Base-by-base conservation (phyloP, 139 green algal species). In the Ostreobium quekettii region DNA sequence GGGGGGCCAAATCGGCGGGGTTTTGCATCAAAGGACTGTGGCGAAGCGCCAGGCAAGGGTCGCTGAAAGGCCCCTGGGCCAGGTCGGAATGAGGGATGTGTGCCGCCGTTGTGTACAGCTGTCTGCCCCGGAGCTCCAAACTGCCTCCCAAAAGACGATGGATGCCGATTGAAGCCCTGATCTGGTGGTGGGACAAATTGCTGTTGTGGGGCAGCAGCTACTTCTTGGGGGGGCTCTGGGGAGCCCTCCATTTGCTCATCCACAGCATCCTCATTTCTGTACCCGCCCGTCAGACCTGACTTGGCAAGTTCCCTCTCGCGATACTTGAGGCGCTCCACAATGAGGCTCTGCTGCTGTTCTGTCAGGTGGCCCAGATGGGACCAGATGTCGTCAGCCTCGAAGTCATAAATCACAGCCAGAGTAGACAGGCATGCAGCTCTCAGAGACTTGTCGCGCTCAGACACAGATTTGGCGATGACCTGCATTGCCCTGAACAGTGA, bases 251-350 rank as follows among this genome's bases (percentile, higher is more conserved):
- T 63, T 31, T 33, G 26, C 26, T 63, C 56, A 26, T 11, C 46
- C 8, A 15, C 26, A 33, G 56, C 56, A 33, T 63, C 28, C 28
- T 38, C 56, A 8, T 38, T 35, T 15, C 66, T 74, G 77, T 79
- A 83, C 29, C 82, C 82, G 1, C 77, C 64, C 62, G 42, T 32
- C n/a, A 82, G 68, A 15, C 82, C 82, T 48, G 69, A 48, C 33
- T 80, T 77, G 5, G 67, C 63, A 26, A 89, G 39, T 46, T 84
- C 64, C 67, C 79, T 88, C 56, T 87, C 80, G 0, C 77, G 71
- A 32, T 80, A 80, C 76, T 89, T 91, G 53, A 95, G 73, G n/a
- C 86, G 85, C 73, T 96, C 90, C 60, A 90, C 82, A 2, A 96
- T 80, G 19, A 95, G 80, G 61, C 82, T 83, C 7, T 75, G 57